Percentiles rank a stretch among this genome's conserved stretches.
These are phyloP conservation scores for Hippophae tibetana DNA, from an alignment of 306 rosid species.

Conservation along the genomic window DNA sequence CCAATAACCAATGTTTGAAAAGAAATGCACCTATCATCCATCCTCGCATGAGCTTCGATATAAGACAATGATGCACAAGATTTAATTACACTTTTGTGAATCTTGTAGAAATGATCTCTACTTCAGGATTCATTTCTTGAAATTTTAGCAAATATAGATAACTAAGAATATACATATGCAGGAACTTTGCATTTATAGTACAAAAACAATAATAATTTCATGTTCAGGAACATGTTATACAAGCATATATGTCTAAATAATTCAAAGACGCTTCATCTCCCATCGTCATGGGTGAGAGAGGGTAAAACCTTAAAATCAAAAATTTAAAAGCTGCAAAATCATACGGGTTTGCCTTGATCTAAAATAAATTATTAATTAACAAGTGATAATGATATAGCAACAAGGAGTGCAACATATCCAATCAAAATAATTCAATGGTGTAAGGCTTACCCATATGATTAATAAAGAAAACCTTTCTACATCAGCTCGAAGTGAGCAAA, in stretches of 20 bases:
- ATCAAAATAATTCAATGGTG: conserved; percentile 1
- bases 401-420: conserved; percentile 7
- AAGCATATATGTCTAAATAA: no score
- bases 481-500: conserved; percentile 95
- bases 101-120: conserved; percentile 68
- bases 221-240: no score
- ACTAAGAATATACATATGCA: background rate
- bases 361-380: background rate
- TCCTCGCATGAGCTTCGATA: conserved; percentile 94
- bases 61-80: conserved; percentile 88
- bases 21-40: conserved; percentile 79
- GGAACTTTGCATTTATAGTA: background rate
- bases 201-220: no score
- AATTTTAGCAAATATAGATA: conserved; percentile 9
- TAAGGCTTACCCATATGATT: conserved; percentile 74
- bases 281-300: background rate
- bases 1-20: no score
- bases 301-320: background rate
- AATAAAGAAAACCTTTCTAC: conserved; percentile 97
- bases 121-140: conserved; percentile 97
- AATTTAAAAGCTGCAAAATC: background rate
- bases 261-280: no score
- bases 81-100: conserved; percentile 79
- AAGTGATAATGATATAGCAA: background rate
- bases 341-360: background rate